phyloP scores from a whole-genome alignment of 441 rosid genomes.

The Kokia cookei region DNA sequence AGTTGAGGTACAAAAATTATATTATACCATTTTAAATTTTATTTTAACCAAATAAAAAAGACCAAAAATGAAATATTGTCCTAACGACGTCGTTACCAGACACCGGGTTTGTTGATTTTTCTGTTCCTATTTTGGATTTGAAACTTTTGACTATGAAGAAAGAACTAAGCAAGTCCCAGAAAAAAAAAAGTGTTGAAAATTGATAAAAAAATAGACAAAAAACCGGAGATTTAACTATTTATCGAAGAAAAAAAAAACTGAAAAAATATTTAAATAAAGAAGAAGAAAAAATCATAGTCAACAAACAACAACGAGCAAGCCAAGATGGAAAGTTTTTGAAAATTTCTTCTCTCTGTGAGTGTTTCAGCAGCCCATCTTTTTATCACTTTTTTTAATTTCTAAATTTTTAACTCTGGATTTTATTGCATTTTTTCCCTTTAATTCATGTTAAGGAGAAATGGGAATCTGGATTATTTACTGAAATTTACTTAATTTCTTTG shows the following conservation, averaged over 20 bases:
- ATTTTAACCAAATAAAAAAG: too few relatives aligned
- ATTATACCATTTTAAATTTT: too few relatives aligned
- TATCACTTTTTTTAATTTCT: neutral
- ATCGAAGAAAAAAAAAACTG: neutral
- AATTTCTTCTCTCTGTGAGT: neutral
- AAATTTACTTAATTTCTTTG: neutral
- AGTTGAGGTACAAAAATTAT: too few relatives aligned
- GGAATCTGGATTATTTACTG: neutral
- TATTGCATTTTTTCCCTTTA: neutral
- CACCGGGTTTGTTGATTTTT: neutral
- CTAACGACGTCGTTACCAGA: neutral
- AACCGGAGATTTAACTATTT: neutral
- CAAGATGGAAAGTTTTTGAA: neutral
- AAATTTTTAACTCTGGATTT: neutral
- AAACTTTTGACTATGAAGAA: neutral
- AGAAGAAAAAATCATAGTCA: neutral
- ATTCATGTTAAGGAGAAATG: neutral
- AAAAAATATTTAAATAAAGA: neutral
- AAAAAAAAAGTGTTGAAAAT: neutral
- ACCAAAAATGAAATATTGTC: neutral
- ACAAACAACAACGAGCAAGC: constrained; percentile 8
- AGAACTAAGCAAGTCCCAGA: neutral
- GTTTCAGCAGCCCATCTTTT: neutral
- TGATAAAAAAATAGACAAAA: neutral
- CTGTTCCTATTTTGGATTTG: neutral